Base-by-base conservation (phyloP, 179 eudicot genomes). In the Beta corolliflora region DNA sequence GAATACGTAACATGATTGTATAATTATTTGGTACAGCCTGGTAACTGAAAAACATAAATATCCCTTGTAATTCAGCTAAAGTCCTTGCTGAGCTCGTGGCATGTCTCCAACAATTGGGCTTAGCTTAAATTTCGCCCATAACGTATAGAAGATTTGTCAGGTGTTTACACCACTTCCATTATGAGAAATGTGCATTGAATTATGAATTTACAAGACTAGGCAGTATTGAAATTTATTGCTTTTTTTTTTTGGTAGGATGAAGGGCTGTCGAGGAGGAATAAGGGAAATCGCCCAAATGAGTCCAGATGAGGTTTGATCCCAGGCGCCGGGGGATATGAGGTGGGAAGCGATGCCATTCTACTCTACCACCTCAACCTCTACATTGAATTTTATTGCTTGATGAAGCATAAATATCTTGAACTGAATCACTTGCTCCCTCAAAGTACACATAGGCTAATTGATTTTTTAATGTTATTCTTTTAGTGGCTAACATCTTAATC, bases 11-110 rank as follows among this genome's bases (percentile, higher is more conserved):
- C 72, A 50, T 36, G 41, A 19, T 67, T 10, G 58, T n/a, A 36
- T 66, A 1, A 78, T 31, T 31, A 67, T 52, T 78, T 78, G 73
- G 53, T 66, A 18, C 52, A 78, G 3, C 74, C 60, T 78, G 70
- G 21, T 78, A 50, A 52, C 23, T 66, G 19, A n/a, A 55, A 45
- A 67, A 19, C 36, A 78, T 3, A 78, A n/a, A 55, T 55, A 31
- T 67, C 29, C 72, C 31, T 77, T 76, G 79, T 60, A 21, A 76
- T 10, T 48, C 55, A 15, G 7, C 12, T 63, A 46, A 3, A 25
- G 46, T 77, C 23, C 58, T 75, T 75, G 65, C 18, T 29, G 48
- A 41, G 55, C 36, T 58, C 53, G 65, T 75, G 66, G 67, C 45
- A 2, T 60, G 69, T 76, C 67, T 64, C 58, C 52, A 50, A 63